These are phyloP conservation scores for Cordyceps militaris DNA, from an alignment of 2,329 filamentous ascomycete species.

Conservation along the genomic window DNA sequence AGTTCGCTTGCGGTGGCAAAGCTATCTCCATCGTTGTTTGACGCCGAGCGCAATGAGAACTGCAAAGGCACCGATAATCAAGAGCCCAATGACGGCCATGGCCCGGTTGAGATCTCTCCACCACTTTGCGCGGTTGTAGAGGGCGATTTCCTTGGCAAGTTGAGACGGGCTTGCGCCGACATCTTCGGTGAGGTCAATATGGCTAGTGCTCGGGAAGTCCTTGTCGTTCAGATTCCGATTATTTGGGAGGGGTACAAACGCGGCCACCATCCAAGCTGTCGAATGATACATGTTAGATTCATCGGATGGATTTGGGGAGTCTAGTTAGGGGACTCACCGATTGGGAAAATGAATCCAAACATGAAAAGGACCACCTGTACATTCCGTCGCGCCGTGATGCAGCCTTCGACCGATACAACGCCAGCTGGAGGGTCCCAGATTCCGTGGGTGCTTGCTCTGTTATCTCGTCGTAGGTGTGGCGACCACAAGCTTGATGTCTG, in stretches of 20 bases:
- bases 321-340: slow-evolving; percentile 43
- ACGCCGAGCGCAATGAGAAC: slow-evolving; percentile 46
- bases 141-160: slow-evolving; percentile 34
- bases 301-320: background rate
- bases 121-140: slow-evolving; percentile 48
- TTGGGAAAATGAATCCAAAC: slow-evolving; percentile 69
- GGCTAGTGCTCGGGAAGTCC: slow-evolving; percentile 32
- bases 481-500: slow-evolving; percentile 62
- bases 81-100: slow-evolving; percentile 49
- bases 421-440: slow-evolving; percentile 69
- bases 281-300: slow-evolving; percentile 4
- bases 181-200: slow-evolving; percentile 31
- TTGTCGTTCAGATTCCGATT: slow-evolving; percentile 48
- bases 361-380: slow-evolving; percentile 69
- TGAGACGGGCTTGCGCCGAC: slow-evolving; percentile 26
- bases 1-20: background rate
- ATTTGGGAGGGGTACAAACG: slow-evolving; percentile 63
- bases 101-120: slow-evolving; percentile 53
- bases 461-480: slow-evolving; percentile 62
- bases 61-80: slow-evolving; percentile 45
- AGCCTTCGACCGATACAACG: slow-evolving; percentile 55
- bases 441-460: slow-evolving; percentile 49
- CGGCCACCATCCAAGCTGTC: slow-evolving; percentile 71
- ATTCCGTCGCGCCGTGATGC: slow-evolving; percentile 59
- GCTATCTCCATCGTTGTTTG: slow-evolving; percentile 40